Evolutionary conservation across 495 filamentous ascomycete genomes (phyloP), one percentile per base, ranked within the genome.

Genomic region (Neurospora sp.): DNA sequence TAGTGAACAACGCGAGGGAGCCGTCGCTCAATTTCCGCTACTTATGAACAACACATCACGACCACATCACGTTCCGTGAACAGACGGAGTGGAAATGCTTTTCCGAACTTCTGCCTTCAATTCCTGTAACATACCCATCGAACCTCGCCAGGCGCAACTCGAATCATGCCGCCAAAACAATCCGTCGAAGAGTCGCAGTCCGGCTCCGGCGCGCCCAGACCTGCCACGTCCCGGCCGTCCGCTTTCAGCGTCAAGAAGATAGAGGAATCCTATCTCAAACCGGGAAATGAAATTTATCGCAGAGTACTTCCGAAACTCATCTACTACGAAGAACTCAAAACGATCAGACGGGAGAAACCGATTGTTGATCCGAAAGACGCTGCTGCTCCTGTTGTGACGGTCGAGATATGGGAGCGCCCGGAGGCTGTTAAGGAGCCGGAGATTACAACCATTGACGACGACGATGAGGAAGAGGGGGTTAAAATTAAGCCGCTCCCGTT

Each of bases 261-360:
- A 27, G 48, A 59, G 22, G 10, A 27, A 59, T 3, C 27, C 0
- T 53, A 12, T 10, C 12, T 1, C 45, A 20, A 53, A 5, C n/a
- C n/a, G 45, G 9, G 1, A 12, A 53, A 53, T 53, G 45, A 2
- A 53, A n/a, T 6, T 2, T 12, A 53, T 53, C 20, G 20, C 45
- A 22, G 4, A 53, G 20, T 20, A 12, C 20, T 74, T 4, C 40
- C 70, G 3, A 38, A 41, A 3, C 1, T 27, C 10, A 22, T 72
- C 8, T 74, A 40, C 41, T 59, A 72, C 9, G n/a, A 71, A 0
- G 73, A 74, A n/a, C 70, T 74, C 59, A 9, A 72, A 8, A 72
- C 38, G 10, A 74, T 74, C 70, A 31, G 39, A 10, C 70, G 70
- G 8, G 44, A 59, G 0, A 8, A 41, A 3, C 73, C 73, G 3